A percentile compares a stretch with the other conserved stretches of the same genome.
Conservation (phyloP, 441 rosid species). For the Erysimum cheiri region DNA sequence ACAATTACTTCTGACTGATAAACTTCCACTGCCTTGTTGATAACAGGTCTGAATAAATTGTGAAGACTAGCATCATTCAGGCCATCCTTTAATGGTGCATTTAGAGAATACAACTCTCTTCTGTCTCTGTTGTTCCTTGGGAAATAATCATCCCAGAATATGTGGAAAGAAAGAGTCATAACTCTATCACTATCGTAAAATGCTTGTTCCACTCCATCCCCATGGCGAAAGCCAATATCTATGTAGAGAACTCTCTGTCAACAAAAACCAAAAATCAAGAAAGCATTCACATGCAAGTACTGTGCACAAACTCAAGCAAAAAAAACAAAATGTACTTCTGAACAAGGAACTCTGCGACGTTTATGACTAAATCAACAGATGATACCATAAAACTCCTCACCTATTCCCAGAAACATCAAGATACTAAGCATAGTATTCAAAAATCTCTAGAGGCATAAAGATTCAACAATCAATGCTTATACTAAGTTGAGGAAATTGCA, state of each 20-base stretch:
- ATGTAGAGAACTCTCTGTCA: constrained; percentile 83
- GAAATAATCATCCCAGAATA: constrained; percentile 57
- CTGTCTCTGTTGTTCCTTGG: constrained; percentile 54
- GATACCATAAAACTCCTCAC: background rate
- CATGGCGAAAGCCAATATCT: constrained; percentile 86
- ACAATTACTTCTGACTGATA: constrained; percentile 91
- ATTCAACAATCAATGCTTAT: background rate
- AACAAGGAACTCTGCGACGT: no score
- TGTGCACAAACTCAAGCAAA: no score
- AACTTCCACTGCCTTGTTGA: constrained; percentile 73
- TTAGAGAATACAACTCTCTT: constrained; percentile 72
- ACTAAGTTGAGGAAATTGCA: background rate
- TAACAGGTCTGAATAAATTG: constrained; percentile 63
- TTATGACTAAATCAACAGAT: background rate
- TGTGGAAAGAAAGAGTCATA: constrained; percentile 89
- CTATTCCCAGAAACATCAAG: background rate
- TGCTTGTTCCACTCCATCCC: constrained; percentile 91
- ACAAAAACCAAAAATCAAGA: constrained; percentile 20
- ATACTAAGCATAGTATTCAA: background rate
- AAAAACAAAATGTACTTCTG: background rate
- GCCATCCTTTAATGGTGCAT: constrained; percentile 78
- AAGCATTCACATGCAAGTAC: constrained; percentile 9
- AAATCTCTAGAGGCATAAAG: background rate
- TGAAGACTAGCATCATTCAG: constrained; percentile 65
- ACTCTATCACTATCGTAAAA: constrained; percentile 86